A percentile compares a stretch with the other conserved stretches of the same genome.
These are phyloP conservation scores for Epichloe typhina DNA, from an alignment of 2,329 filamentous ascomycete species.

Conservation along the genomic window DNA sequence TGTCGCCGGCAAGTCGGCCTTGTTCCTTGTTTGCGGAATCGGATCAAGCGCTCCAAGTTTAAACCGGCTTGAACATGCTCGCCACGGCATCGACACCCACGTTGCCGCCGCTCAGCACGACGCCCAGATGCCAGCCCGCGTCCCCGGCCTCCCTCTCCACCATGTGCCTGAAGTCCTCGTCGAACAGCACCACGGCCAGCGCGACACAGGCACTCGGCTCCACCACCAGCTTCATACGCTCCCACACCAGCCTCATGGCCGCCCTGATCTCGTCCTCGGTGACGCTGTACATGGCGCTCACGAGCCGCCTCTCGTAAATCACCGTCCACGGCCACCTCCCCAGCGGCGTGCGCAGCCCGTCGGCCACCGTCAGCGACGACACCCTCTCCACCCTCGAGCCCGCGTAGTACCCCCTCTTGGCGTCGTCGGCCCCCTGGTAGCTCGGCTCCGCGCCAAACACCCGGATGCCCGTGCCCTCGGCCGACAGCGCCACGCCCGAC, in stretches of 20 bases:
- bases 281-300: constrained; percentile 58
- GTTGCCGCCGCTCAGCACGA: too few relatives aligned
- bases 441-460: constrained; percentile 84
- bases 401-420: constrained; percentile 51
- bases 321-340: constrained; percentile 65
- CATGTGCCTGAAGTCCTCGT: too few relatives aligned
- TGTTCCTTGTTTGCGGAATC: too few relatives aligned
- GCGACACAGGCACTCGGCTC: constrained; percentile 52
- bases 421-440: constrained; percentile 77
- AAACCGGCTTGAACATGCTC: too few relatives aligned
- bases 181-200: too few relatives aligned
- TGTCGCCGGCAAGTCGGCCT: too few relatives aligned
- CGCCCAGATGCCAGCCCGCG: too few relatives aligned
- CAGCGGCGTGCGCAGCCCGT: constrained; percentile 76
- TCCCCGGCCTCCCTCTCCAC: too few relatives aligned
- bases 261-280: constrained; percentile 69
- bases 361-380: constrained; percentile 68
- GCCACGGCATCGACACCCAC: too few relatives aligned
- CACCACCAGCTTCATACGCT: constrained; percentile 81
- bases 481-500: constrained; percentile 66
- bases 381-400: constrained; percentile 55
- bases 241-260: constrained; percentile 65
- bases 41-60: too few relatives aligned
- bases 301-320: constrained; percentile 58
- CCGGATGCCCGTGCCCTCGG: constrained; percentile 51